phyloP scores from a whole-genome alignment of 1,139 yeast species.

The Oligophagozyma castellii region DNA sequence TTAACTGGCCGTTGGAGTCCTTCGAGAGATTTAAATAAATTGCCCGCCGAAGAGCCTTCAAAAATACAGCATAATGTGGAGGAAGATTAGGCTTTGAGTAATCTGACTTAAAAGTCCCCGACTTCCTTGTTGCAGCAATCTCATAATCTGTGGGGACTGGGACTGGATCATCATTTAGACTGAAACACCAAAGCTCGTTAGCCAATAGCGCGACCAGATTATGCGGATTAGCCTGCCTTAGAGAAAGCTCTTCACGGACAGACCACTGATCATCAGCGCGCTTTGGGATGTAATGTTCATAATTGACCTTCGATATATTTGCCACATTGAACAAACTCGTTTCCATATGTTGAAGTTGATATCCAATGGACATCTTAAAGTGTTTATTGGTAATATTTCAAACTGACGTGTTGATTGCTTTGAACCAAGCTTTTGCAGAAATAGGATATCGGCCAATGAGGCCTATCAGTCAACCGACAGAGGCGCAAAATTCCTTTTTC shows the following conservation, averaged over 20 bases:
- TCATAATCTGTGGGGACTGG: slow-evolving; percentile 12
- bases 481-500: too few species aligned
- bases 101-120: slow-evolving; percentile 23
- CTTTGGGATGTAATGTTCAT: slow-evolving; percentile 21
- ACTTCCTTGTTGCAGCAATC: slow-evolving; percentile 14
- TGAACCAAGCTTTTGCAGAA: too few species aligned
- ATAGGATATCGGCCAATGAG: too few species aligned
- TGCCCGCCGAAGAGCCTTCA: slow-evolving; percentile 47
- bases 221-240: slow-evolving; percentile 38
- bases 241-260: slow-evolving; percentile 44
- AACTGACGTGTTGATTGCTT: too few species aligned
- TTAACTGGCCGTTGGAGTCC: slow-evolving; percentile 25
- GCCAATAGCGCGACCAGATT: slow-evolving; percentile 45
- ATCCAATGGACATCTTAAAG: too few species aligned
- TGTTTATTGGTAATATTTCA: too few species aligned
- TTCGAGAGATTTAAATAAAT: slow-evolving; percentile 34
- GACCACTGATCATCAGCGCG: slow-evolving; percentile 30
- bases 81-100: slow-evolving; percentile 29
- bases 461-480: too few species aligned
- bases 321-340: slow-evolving; percentile 21
- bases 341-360: slow-evolving; percentile 17
- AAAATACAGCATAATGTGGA: slow-evolving; percentile 40
- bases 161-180: slow-evolving; percentile 27
- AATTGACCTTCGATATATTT: slow-evolving; percentile 20
- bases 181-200: slow-evolving; percentile 49